A percentile compares a stretch with the other conserved stretches of the same genome.
These are phyloP conservation scores for Boletus reticuloceps DNA, from an alignment of 768 basidiomycete species.

Conservation along the genomic window DNA sequence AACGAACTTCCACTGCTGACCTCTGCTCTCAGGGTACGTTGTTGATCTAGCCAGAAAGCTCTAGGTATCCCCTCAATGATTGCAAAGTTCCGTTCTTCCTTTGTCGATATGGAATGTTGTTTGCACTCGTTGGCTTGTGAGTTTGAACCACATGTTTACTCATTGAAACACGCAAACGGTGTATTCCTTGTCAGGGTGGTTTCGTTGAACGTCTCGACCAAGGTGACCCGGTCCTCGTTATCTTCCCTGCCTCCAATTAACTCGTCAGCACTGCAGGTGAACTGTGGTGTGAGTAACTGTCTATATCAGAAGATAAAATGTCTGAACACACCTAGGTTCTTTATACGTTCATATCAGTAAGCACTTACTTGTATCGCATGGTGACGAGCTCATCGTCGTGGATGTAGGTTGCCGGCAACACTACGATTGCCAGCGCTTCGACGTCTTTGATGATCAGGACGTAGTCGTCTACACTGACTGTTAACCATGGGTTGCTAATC, in stretches of 20 bases:
- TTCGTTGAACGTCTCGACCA: conserved; percentile 48
- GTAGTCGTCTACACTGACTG: conserved; percentile 30
- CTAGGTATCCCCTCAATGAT: conserved; percentile 4
- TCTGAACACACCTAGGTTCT: conserved; percentile 43
- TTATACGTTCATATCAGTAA: conserved; percentile 66
- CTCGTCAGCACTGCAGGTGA: conserved; percentile 38
- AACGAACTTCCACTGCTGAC: neutral
- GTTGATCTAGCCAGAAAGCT: neutral
- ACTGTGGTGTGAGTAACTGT: conserved; percentile 49
- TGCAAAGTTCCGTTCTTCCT: conserved; percentile 60
- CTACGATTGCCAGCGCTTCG: conserved; percentile 25
- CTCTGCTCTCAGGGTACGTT: conserved; percentile 13
- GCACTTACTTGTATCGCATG: conserved; percentile 9
- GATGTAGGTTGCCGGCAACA: conserved; percentile 25
- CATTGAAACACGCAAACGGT: neutral
- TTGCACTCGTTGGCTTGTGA: conserved; percentile 62
- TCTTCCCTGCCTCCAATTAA: neutral
- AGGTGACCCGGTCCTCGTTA: conserved; percentile 10
- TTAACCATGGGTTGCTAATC: conserved; percentile 15
- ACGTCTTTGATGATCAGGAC: conserved; percentile 72
- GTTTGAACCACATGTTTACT: conserved; percentile 1
- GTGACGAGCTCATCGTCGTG: neutral
- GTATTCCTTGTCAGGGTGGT: conserved; percentile 43
- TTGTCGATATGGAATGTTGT: conserved; percentile 70
- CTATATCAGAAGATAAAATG: neutral